Evolutionary conservation across 345 rosid genomes (phyloP).

Genomic region (Carallia pectinifolia): DNA sequence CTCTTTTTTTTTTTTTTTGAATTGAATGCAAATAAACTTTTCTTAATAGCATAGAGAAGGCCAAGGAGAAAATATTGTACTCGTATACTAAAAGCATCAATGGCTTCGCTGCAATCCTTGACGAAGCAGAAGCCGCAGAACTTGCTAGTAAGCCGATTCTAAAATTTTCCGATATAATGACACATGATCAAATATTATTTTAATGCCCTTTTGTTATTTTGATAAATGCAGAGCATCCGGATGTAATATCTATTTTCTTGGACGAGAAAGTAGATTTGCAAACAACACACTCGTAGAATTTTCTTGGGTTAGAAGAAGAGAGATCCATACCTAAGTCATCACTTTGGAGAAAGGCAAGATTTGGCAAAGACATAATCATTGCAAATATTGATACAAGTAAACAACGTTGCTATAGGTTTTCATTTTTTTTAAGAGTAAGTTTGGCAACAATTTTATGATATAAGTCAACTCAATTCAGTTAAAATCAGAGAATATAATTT

Average conservation of each 20-base stretch:
- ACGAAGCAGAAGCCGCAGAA: conserved; percentile 21
- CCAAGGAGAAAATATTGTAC: conserved; percentile 19
- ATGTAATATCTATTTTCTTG: conserved; percentile 51
- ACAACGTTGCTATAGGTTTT: not conserved
- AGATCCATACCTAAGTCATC: conserved; percentile 37
- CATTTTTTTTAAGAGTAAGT: no score
- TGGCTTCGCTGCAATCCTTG: conserved; percentile 29
- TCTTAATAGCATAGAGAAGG: conserved; percentile 8
- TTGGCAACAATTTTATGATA: no score
- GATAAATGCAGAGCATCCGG: conserved; percentile 44
- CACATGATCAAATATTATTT: not conserved
- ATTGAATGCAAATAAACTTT: not conserved
- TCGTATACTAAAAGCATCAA: conserved; percentile 22
- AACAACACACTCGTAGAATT: conserved; percentile 66
- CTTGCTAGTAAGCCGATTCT: conserved; percentile 11
- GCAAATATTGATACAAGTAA: conserved; percentile 61
- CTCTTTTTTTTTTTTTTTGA: not conserved
- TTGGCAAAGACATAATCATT: conserved; percentile 52
- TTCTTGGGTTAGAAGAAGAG: conserved; percentile 46
- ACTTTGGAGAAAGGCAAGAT: conserved; percentile 45
- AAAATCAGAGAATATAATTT: no score
- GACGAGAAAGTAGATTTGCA: conserved; percentile 46
- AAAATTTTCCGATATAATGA: no score
- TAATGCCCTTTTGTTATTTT: not conserved
- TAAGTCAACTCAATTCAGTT: no score